A percentile compares a stretch with the other conserved stretches of the same genome.
These are phyloP conservation scores for Polychaeton citri DNA, from an alignment of 2,329 filamentous ascomycete species.

Conservation along the genomic window DNA sequence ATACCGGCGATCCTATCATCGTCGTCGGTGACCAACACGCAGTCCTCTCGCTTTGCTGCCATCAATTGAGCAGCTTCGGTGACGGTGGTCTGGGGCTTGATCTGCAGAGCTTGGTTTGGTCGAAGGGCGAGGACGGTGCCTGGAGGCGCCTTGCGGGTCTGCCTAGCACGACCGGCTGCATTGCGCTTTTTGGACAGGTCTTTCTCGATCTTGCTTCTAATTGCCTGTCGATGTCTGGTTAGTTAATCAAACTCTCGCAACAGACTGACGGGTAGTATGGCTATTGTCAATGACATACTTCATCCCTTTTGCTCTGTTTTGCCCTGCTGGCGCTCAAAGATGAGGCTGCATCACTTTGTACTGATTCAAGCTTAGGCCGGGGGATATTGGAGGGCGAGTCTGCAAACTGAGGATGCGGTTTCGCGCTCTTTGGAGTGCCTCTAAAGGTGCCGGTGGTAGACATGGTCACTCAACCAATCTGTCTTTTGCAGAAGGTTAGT, in stretches of 20 bases:
- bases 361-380: conserved; percentile 54
- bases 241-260: background rate
- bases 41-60: conserved; percentile 97
- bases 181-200: conserved; percentile 97
- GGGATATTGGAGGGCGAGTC: conserved; percentile 59
- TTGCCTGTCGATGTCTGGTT: conserved; percentile 49
- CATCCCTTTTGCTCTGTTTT: conserved; percentile 95
- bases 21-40: conserved; percentile 92
- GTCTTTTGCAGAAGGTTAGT: conserved; percentile 11
- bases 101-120: conserved; percentile 90
- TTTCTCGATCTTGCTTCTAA: conserved; percentile 90
- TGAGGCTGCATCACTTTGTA: conserved; percentile 45
- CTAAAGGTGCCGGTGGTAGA: conserved; percentile 52
- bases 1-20: conserved; percentile 97
- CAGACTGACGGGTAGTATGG: background rate
- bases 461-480: no score
- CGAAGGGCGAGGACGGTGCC: conserved; percentile 92
- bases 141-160: conserved; percentile 84
- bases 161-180: conserved; percentile 61
- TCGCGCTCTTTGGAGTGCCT: conserved; percentile 53
- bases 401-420: conserved; percentile 8
- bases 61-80: conserved; percentile 95
- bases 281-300: conserved; percentile 58
- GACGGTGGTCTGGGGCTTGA: conserved; percentile 88
- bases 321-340: conserved; percentile 85